These are phyloP conservation scores for Trametes pubescens DNA, from an alignment of 1,284 basidiomycete genomes.

Conservation along the genomic window DNA sequence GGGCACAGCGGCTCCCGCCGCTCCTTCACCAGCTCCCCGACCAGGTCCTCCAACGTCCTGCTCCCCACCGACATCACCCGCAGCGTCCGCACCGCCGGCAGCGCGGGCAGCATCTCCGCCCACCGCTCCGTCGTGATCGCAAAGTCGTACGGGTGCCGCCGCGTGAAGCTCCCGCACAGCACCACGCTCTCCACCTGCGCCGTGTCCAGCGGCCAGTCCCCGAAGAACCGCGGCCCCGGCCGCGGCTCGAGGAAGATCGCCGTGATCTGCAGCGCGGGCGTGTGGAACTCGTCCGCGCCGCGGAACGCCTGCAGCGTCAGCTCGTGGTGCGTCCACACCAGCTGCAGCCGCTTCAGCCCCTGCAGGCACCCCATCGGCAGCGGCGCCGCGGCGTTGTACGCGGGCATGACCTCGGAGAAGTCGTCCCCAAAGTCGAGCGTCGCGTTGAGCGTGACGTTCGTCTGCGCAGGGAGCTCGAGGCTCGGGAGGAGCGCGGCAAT, in stretches of 20 bases:
- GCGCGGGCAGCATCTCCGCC: not conserved
- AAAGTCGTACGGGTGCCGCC: not conserved
- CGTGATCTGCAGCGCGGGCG: slow-evolving; percentile 1
- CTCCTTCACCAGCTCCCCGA: not conserved
- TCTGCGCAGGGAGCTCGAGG: not conserved
- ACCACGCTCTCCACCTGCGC: slow-evolving; percentile 2
- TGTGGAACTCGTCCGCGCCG: slow-evolving; percentile 2
- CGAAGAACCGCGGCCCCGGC: not conserved
- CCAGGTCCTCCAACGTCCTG: not conserved
- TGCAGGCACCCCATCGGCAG: not conserved
- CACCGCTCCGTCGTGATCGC: not conserved
- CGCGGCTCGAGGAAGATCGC: not conserved
- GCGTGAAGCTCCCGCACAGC: not conserved
- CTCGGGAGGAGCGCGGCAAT: not conserved
- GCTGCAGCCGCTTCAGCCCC: slow-evolving; percentile 1
- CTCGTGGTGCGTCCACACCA: not conserved
- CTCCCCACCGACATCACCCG: not conserved
- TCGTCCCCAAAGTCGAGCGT: not conserved
- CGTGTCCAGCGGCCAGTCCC: slow-evolving; percentile 6
- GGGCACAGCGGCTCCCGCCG: not conserved
- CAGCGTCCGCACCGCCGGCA: slow-evolving; percentile 4
- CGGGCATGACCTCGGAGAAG: not conserved
- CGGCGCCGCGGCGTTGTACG: not conserved
- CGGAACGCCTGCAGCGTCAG: not conserved
- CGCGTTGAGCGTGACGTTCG: not conserved